Base-by-base conservation (phyloP, 2,329 filamentous ascomycete genomes). In the Penicillium crustosum region DNA sequence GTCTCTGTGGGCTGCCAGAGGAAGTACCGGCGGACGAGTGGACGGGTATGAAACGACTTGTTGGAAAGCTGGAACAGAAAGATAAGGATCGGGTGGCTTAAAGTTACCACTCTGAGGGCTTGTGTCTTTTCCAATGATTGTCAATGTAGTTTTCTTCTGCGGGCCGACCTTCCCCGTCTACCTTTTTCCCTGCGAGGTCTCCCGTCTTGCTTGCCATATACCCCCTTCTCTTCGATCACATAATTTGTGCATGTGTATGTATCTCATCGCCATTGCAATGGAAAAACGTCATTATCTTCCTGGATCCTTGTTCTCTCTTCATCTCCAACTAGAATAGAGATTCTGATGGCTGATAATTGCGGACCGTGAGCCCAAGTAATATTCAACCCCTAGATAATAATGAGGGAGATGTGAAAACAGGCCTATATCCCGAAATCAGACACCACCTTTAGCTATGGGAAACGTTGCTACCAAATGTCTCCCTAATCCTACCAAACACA, bases 1-100 rank as follows among this genome's bases (percentile, higher is more conserved):
- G 25, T 79, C 83, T 68, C 86, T 93, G 64, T 74, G 92, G 93
- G 27, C 93, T 92, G n/a, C 87, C 89, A 65, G 94, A 97, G 69
- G 83, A 86, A 35, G 83, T 91, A 39, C 89, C 89, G 72, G 86
- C 86, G 52, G 94, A 99, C 69, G 93, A 97, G 74, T 99, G 94
- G 93, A 85, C 89, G 6, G 90, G 85, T 36, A 90, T 99, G 65
- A 97, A 97, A 86, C 93, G 91, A 75, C 80, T 97, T 70, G 85
- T 97, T 25, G 87, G 85, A 42, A 85, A 88, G 67, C 77, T 93
- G 59, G 93, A 95, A 17, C 53, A 56, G 31, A 56, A 56, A 75
- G 76, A 78, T 61, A 75, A 69, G 62, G 75, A 76, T 61, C 70
- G 70, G 39, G 68, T 68, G 58, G 69, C 65, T 58, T 73, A 60